Percentiles rank a stretch among this genome's conserved stretches.
Evolutionary conservation across 768 basidiomycete genomes (phyloP).

Genomic region (Boletales sp.): DNA sequence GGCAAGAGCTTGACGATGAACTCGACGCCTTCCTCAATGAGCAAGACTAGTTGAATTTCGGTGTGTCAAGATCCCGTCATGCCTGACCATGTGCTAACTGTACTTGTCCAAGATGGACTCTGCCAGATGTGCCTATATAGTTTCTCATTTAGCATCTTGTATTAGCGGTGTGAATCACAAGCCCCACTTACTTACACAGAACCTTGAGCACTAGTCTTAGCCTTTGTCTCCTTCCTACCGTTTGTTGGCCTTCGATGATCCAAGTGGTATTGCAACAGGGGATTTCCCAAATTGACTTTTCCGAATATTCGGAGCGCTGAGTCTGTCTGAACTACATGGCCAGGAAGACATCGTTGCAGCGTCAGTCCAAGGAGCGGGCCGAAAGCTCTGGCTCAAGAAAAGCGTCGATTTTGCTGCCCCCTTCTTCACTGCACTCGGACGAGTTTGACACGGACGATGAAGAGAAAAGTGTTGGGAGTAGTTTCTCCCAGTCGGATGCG

Average conservation of each 20-base stretch:
- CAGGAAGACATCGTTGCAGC: neutral
- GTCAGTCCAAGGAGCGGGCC: neutral
- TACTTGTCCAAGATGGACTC: neutral
- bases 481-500: conserved; percentile 2
- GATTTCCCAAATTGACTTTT: conserved; percentile 6
- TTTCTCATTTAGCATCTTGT: neutral
- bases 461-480: neutral
- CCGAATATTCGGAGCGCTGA: neutral
- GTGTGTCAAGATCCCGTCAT: conserved; percentile 5
- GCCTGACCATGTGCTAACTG: conserved; percentile 3
- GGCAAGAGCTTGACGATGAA: conserved; percentile 80
- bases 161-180: neutral
- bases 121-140: neutral
- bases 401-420: neutral
- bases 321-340: conserved; percentile 1
- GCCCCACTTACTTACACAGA: neutral
- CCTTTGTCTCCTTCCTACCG: too few species aligned
- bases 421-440: neutral
- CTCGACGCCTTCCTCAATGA: conserved; percentile 72
- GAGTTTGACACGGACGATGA: conserved; percentile 1
- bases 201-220: neutral
- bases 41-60: conserved; percentile 31
- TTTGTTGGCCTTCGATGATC: too few species aligned
- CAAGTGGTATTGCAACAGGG: too few species aligned
- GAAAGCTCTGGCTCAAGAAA: neutral